Evolutionary conservation across 805 yeast genomes (phyloP), one percentile per base, ranked within the genome.

Genomic region (Lachancea fermentati): DNA sequence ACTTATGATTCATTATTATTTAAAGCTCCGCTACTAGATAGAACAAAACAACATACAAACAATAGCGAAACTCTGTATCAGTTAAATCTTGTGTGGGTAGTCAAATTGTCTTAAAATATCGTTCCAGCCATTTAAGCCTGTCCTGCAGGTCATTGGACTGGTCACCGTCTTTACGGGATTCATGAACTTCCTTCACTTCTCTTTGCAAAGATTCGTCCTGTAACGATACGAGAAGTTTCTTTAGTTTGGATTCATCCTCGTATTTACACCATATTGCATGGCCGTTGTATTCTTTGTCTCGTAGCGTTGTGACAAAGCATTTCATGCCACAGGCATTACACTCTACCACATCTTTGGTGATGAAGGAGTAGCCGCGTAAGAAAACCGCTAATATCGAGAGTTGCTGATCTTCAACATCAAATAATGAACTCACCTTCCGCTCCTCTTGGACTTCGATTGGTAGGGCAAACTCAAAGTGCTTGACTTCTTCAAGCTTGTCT

Each of bases 221-320:
- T n/a, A n/a, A n/a, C n/a, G n/a, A n/a, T n/a, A n/a, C n/a, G n/a
- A 38, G 18, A 32, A 38, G 25, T 7, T 38, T 17, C 11, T 12
- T 24, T 12, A 38, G 32, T 13, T 17, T 16, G 14, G 32, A 22
- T 17, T 28, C 34, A 14, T 53, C 46, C 31, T 36, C 39, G 33
- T 50, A 52, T 18, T 45, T 45, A 37, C 58, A 51, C 58, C 58
- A 53, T 4, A 22, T 24, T 5, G 46, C 46, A 37, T 53, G 58
- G 16, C 43, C 47, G 33, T 48, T 47, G 19, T 36, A 37, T 8
- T 30, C 30, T 9, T 34, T 32, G 18, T 41, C 35, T 13, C 22
- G 24, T n/a, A 46, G 25, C 8, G 37, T 40, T n/a, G 25, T 29
- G 8, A 32, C 11, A 12, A 46, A 46, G 1, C 47, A 46, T n/a